Base-by-base conservation (phyloP, 192 early-diverging fungal species). In the Endogone sp. region DNA sequence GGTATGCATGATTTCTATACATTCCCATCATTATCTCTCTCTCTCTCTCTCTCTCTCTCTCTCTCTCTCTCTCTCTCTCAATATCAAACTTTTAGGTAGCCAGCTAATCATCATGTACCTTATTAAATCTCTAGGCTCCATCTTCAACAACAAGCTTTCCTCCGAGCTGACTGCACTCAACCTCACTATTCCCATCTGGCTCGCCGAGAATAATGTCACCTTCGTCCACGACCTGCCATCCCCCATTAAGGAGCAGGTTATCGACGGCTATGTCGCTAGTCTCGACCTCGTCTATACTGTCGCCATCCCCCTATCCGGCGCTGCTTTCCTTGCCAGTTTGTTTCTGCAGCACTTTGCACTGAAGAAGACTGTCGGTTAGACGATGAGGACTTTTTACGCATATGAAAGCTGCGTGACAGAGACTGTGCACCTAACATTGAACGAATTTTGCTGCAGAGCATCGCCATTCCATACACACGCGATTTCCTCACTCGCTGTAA, bases 251-350 rank as follows among this genome's bases (percentile, higher is more conserved):
- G 11, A 11, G 2, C 65, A 79, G 30, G 77, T 89, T 3, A 75
- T 84, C 3, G 64, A 78, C 11, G 74, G 81, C 4, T 90, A 88
- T 68, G 87, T 86, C 4, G 28, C 69, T 22, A 79, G 82, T 0
- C 76, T 90, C 71, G 77, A 80, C 54, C 79, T 69, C 30, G 78
- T 85, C 23, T 88, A 83, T 77, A 81, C 81, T 62, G 81, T 80
- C 31, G 76, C 82, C 13, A 80, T 82, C 8, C 82, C 85, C 1
- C 75, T 90, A 65, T 79, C 81, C 0, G 82, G 74, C 4, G 29
- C 78, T 13, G 70, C 82, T 2, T 83, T 87, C 29, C 29, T 88
- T 29, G 57, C 84, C 23, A 74, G 76, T 1, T 29, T 90, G 54
- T 80, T 80, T 3, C 66, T 88, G 29, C 65, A 79, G 83, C 16